Evolutionary conservation across 768 basidiomycete genomes (phyloP).

Genomic region (Trametopsis cervina): DNA sequence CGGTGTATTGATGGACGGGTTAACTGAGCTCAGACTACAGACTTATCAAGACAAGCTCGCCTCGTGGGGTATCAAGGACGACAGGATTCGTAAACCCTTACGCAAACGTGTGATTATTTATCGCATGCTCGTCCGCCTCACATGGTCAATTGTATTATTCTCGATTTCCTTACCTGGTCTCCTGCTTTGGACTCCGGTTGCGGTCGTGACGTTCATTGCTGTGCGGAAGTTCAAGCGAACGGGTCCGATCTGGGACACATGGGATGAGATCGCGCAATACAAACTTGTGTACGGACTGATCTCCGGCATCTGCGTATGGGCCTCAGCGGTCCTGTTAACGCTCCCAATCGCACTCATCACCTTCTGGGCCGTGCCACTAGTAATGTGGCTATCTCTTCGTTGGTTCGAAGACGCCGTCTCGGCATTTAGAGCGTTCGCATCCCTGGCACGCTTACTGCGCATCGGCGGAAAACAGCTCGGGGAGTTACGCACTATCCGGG

Average conservation of each 20-base stretch:
- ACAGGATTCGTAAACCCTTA: constrained; percentile 68
- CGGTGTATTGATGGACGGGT: too few relatives aligned
- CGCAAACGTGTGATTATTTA: constrained; percentile 44
- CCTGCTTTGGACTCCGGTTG: constrained; percentile 77
- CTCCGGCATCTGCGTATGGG: constrained; percentile 67
- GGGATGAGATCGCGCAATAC: constrained; percentile 87
- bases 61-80: constrained; percentile 72
- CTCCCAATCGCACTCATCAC: constrained; percentile 57
- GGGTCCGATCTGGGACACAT: constrained; percentile 80
- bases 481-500: constrained; percentile 44
- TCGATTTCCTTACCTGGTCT: constrained; percentile 69
- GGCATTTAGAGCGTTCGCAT: constrained; percentile 65
- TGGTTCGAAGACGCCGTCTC: constrained; percentile 85
- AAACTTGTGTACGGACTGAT: constrained; percentile 79
- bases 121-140: constrained; percentile 58
- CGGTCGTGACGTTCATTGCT: constrained; percentile 59
- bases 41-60: constrained; percentile 68
- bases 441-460: constrained; percentile 53
- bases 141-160: constrained; percentile 58
- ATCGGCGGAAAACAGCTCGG: constrained; percentile 54
- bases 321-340: constrained; percentile 44
- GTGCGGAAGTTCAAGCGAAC: constrained; percentile 74
- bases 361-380: constrained; percentile 50
- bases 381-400: constrained; percentile 88
- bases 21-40: too few relatives aligned